Conservation (phyloP, 192 early-diverging fungal species). For the Backusella liffmaniae region DNA sequence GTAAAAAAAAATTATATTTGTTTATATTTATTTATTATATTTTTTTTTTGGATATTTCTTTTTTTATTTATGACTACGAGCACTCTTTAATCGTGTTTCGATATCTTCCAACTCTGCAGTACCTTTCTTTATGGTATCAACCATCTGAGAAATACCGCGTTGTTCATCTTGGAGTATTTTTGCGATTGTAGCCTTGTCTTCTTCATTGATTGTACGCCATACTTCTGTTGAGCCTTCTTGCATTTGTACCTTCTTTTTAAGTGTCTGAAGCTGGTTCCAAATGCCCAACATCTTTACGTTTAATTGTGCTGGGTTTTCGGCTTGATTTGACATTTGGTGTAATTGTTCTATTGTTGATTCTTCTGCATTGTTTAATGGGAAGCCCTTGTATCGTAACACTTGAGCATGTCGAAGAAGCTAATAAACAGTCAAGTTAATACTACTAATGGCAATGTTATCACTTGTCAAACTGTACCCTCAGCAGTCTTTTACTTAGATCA, state of each 20-base stretch:
- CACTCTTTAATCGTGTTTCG: constrained; percentile 9
- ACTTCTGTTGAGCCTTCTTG: background rate
- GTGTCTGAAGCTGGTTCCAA: constrained; percentile 72
- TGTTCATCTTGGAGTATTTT: constrained; percentile 31
- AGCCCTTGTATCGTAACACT: constrained; percentile 79
- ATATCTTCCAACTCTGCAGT: constrained; percentile 13
- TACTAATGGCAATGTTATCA: background rate
- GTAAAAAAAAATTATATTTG: too few species aligned
- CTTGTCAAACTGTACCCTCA: constrained; percentile 46
- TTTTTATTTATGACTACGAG: background rate
- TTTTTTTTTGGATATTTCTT: background rate
- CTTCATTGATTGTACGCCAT: constrained; percentile 22
- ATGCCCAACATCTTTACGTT: constrained; percentile 76
- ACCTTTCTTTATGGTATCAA: constrained; percentile 24
- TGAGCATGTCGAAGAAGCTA: constrained; percentile 88
- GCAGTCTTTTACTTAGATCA: constrained; percentile 70
- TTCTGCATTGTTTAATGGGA: constrained; percentile 80
- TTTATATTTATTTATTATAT: too few species aligned
- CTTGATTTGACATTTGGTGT: constrained; percentile 55
- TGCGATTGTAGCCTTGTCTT: constrained; percentile 11
- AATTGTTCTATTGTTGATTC: constrained; percentile 69
- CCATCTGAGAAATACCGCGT: constrained; percentile 15
- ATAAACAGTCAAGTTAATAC: background rate
- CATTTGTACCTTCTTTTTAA: constrained; percentile 44
- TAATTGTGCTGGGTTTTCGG: constrained; percentile 64